Evolutionary conservation across 441 rosid species (phyloP).

Genomic region (Omphalea diandra): DNA sequence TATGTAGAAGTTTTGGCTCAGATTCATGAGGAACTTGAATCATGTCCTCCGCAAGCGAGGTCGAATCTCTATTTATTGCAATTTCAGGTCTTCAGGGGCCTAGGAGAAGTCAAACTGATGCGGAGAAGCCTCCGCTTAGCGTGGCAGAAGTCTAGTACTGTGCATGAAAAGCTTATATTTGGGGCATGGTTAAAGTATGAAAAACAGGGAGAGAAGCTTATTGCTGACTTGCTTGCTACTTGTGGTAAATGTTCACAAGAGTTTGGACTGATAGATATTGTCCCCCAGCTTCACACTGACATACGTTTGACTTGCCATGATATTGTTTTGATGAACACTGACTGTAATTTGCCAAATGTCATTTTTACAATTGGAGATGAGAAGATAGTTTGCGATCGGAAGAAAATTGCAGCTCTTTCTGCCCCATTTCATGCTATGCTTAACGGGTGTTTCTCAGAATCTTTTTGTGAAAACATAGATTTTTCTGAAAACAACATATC

Average conservation of each 20-base stretch:
- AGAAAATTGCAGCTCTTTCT: slow-evolving; percentile 77
- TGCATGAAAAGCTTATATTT: slow-evolving; percentile 85
- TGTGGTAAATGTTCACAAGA: slow-evolving; percentile 75
- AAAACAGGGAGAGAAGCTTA: slow-evolving; percentile 86
- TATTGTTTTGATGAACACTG: slow-evolving; percentile 30
- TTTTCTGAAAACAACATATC: slow-evolving; percentile 84
- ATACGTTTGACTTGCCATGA: slow-evolving; percentile 37
- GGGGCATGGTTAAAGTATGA: slow-evolving; percentile 94
- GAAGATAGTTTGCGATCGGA: slow-evolving; percentile 75
- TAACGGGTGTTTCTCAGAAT: slow-evolving; percentile 81
- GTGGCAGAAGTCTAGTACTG: slow-evolving; percentile 78
- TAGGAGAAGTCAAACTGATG: slow-evolving; percentile 86
- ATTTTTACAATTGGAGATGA: slow-evolving; percentile 72
- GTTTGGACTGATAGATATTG: slow-evolving; percentile 67
- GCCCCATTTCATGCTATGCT: slow-evolving; percentile 94
- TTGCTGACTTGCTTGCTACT: slow-evolving; percentile 75
- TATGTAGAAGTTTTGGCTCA: slow-evolving; percentile 96
- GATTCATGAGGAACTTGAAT: slow-evolving; percentile 96
- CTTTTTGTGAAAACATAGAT: slow-evolving; percentile 72
- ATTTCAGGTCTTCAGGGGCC: slow-evolving; percentile 90
- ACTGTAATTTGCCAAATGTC: slow-evolving; percentile 44
- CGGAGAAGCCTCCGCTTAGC: slow-evolving; percentile 87
- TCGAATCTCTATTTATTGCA: slow-evolving; percentile 72
- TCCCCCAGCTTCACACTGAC: slow-evolving; percentile 47
- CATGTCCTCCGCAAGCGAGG: slow-evolving; percentile 62